Percentiles rank a stretch among this genome's conserved stretches.
Conservation (phyloP, 2,329 filamentous ascomycete genomes). For the Clonostachys rosea region DNA sequence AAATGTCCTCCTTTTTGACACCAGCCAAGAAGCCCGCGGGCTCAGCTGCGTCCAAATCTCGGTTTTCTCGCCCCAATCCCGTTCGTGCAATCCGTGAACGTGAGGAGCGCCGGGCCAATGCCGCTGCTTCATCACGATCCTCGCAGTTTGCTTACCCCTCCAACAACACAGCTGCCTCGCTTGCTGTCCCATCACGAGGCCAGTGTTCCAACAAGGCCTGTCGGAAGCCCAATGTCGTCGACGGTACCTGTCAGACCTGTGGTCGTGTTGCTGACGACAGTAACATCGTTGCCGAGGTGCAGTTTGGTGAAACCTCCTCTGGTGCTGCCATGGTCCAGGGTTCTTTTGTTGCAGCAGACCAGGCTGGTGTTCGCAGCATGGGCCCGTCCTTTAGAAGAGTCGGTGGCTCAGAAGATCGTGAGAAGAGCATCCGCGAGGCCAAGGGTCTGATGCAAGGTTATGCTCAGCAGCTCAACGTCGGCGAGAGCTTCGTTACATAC, state of each 20-base stretch:
- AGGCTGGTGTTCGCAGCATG: slow-evolving; percentile 69
- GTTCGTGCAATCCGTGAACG: slow-evolving; percentile 48
- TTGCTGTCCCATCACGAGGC: slow-evolving; percentile 24
- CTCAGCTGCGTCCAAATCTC: slow-evolving; percentile 24
- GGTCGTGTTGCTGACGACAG: slow-evolving; percentile 79
- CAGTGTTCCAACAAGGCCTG: slow-evolving; percentile 57
- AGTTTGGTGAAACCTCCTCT: slow-evolving; percentile 81
- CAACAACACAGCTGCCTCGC: slow-evolving; percentile 12
- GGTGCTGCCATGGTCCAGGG: slow-evolving; percentile 90
- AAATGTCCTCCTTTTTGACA: slow-evolving; percentile 43
- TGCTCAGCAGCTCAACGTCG: slow-evolving; percentile 53
- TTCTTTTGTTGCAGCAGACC: slow-evolving; percentile 79
- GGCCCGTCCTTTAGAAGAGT: slow-evolving; percentile 58
- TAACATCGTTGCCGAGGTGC: slow-evolving; percentile 88
- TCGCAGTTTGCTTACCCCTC: background rate
- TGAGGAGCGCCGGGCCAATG: slow-evolving; percentile 34
- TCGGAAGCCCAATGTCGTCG: slow-evolving; percentile 55
- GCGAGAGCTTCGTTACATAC: slow-evolving; percentile 58
- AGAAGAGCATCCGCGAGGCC: slow-evolving; percentile 55
- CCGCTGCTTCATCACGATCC: slow-evolving; percentile 13
- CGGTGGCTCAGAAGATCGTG: slow-evolving; percentile 53
- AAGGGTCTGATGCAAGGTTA: slow-evolving; percentile 58
- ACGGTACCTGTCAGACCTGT: slow-evolving; percentile 75
- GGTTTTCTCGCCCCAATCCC: slow-evolving; percentile 38
- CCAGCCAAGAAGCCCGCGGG: slow-evolving; percentile 27